Evolutionary conservation across 2,329 filamentous ascomycete genomes (phyloP), one percentile per base, ranked within the genome.

Genomic region (Talaromyces sp.): DNA sequence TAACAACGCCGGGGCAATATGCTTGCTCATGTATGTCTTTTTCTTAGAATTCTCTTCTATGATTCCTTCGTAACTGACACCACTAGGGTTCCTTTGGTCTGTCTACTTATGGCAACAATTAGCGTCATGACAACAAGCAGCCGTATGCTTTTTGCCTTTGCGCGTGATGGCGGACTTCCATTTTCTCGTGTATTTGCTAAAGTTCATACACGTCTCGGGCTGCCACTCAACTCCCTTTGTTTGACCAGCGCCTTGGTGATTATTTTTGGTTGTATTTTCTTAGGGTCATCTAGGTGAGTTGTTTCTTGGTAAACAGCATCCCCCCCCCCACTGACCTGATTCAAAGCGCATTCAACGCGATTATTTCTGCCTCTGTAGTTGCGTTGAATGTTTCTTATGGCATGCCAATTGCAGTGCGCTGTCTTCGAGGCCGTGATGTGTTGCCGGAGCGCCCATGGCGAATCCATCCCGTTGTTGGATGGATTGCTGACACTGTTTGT

Each of bases 371-470:
- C 0, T 88, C 87, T 0, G 88, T 92, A 0, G 88, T 91, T 8
- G 83, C 88, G 1, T 79, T 92, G 0, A 85, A 87, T 7, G 76
- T 92, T 6, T 87, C 86, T 2, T 92, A 92, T 65, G 89, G 83
- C 4, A 89, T 92, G 43, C 89, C 89, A 0, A 83, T 90, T 54
- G 79, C 83, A 0, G 85, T 92, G 64, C 89, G 91, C 66, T 82
- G 85, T 60, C 71, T 89, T 1, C 83, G 86, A 0, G 87, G 88
- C 9, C 81, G 88, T 7, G 83, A 79, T 54, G 85, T 85, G 76
- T 75, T 90, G 7, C 88, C 88, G 0, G 79, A 82, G 2, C 77
- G 86, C 41, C 68, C 81, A 0, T 89, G 89, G 68, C 77, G 78
- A 24, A 73, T 89, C 2, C 79, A 83, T 0, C 77, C 72, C 24